A percentile compares a stretch with the other conserved stretches of the same genome.
Evolutionary conservation across 495 filamentous ascomycete species (phyloP).

Genomic region (Daldinia grandis): DNA sequence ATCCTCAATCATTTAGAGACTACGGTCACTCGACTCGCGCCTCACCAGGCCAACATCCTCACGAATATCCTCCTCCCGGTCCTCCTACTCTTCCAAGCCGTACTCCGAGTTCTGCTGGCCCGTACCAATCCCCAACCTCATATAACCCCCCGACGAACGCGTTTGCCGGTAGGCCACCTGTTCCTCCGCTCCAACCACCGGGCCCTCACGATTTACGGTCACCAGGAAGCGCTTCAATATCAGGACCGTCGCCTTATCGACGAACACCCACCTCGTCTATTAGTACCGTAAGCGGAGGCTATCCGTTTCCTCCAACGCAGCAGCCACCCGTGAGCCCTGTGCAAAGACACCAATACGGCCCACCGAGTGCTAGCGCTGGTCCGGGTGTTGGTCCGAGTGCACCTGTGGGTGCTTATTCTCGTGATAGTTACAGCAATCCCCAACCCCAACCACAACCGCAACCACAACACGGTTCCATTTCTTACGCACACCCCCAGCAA

Average conservation of each 20-base stretch:
- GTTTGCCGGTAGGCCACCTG: constrained; percentile 56
- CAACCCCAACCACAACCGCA: constrained; percentile 39
- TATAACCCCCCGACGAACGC: constrained; percentile 51
- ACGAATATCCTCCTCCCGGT: constrained; percentile 37
- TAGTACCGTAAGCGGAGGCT: constrained; percentile 55
- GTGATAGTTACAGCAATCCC: constrained; percentile 55
- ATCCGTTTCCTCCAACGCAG: constrained; percentile 62
- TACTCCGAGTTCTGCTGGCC: constrained; percentile 43
- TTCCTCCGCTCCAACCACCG: constrained; percentile 61
- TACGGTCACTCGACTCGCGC: constrained; percentile 54
- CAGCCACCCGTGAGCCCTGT: constrained; percentile 62
- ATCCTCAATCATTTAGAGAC: constrained; percentile 57
- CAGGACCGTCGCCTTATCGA: constrained; percentile 63
- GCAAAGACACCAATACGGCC: constrained; percentile 59
- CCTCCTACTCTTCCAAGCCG: constrained; percentile 48
- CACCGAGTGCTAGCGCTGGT: constrained; percentile 35
- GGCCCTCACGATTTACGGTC: constrained; percentile 60
- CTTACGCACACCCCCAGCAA: neutral
- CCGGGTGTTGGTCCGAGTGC: constrained; percentile 46
- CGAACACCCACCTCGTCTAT: constrained; percentile 57
- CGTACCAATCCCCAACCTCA: constrained; percentile 52
- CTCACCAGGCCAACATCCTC: constrained; percentile 48
- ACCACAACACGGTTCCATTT: neutral
- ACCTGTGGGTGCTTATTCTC: constrained; percentile 54
- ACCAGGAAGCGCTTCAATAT: constrained; percentile 55